These are phyloP conservation scores for Catenaria anguillulae DNA, from an alignment of 371 early-diverging fungal genomes.

Conservation along the genomic window DNA sequence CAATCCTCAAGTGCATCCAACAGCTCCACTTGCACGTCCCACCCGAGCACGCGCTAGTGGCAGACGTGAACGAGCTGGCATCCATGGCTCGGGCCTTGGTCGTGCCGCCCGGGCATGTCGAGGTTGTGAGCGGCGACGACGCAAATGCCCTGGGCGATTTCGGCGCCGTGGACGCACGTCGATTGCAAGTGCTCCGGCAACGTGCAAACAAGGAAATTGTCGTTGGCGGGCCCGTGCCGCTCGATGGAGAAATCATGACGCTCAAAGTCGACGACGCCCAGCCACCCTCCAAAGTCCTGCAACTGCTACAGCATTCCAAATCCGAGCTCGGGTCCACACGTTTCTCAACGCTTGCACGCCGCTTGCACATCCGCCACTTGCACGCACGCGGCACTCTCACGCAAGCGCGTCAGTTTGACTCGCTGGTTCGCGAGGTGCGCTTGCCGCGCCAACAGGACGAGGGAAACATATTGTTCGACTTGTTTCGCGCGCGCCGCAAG, in stretches of 20 bases:
- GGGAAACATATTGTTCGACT: not conserved
- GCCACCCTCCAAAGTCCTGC: not conserved
- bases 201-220: not conserved
- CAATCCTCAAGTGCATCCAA: not conserved
- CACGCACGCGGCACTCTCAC: not conserved
- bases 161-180: not conserved
- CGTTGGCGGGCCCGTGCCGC: not conserved
- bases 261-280: not conserved
- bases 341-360: not conserved
- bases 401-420: not conserved
- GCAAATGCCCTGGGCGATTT: not conserved
- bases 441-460: not conserved
- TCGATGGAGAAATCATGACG: not conserved
- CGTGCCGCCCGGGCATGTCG: not conserved
- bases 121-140: not conserved
- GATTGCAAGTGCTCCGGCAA: not conserved
- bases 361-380: not conserved
- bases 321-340: not conserved
- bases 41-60: not conserved
- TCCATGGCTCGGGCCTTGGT: not conserved
- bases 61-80: not conserved
- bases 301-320: not conserved
- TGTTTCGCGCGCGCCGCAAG: not conserved
- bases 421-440: not conserved
- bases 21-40: not conserved